Evolutionary conservation across 805 yeast genomes (phyloP).

Genomic region (Torulaspora microellipsoides): DNA sequence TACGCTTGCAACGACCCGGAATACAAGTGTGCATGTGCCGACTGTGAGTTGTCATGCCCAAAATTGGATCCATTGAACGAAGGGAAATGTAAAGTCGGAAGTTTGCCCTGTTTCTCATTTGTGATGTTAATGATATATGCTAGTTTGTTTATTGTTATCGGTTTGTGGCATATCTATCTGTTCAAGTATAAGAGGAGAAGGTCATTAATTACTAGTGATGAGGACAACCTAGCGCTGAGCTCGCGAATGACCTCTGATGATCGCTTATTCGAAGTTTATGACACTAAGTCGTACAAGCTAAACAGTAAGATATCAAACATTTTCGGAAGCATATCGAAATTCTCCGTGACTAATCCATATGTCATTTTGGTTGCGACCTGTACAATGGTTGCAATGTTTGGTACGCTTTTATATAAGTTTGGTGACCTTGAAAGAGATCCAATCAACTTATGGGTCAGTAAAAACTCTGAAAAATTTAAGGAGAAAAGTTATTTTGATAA

Average conservation of each 20-base stretch:
- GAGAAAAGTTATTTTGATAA: constrained; percentile 70
- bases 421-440: constrained; percentile 72
- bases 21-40: constrained; percentile 85
- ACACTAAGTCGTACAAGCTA: constrained; percentile 13
- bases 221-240: constrained; percentile 7
- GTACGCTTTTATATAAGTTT: constrained; percentile 42
- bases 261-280: constrained; percentile 20
- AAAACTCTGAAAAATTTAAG: constrained; percentile 60
- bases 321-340: constrained; percentile 50
- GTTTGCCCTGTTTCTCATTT: constrained; percentile 70
- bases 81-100: constrained; percentile 51
- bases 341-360: constrained; percentile 61
- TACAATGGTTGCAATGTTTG: constrained; percentile 27
- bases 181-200: constrained; percentile 20
- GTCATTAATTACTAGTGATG: constrained; percentile 25
- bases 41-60: constrained; percentile 82
- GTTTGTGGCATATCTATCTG: constrained; percentile 23
- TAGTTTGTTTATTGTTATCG: constrained; percentile 24
- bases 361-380: constrained; percentile 43
- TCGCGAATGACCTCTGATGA: constrained; percentile 13
- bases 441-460: constrained; percentile 84
- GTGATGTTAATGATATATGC: constrained; percentile 51
- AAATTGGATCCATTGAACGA: constrained; percentile 44
- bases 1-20: constrained; percentile 54
- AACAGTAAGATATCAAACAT: constrained; percentile 16